Evolutionary conservation across 495 filamentous ascomycete genomes (phyloP).

Genomic region (Neurospora sp.): DNA sequence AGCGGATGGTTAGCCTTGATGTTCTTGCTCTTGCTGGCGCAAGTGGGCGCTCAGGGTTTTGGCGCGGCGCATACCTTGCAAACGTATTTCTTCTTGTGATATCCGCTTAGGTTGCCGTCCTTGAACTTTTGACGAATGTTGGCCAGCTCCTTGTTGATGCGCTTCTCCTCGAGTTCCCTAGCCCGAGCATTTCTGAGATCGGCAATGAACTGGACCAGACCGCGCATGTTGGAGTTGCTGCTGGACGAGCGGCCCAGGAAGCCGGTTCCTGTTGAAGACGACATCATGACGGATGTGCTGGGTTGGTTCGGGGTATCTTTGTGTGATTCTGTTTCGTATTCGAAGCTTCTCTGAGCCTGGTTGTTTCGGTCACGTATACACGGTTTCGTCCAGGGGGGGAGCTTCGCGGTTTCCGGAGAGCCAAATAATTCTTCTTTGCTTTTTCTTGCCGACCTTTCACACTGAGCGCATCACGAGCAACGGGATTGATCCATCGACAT

Average conservation of each 20-base stretch:
- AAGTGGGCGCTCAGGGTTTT: background rate
- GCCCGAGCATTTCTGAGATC: slow-evolving; percentile 92
- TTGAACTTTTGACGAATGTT: slow-evolving; percentile 91
- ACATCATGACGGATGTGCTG: slow-evolving; percentile 28
- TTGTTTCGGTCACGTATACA: background rate
- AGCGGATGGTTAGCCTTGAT: slow-evolving; percentile 18
- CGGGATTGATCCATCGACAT: slow-evolving; percentile 3
- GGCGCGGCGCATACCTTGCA: slow-evolving; percentile 60
- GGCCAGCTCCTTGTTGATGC: slow-evolving; percentile 98
- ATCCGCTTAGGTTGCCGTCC: slow-evolving; percentile 83
- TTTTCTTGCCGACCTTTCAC: background rate
- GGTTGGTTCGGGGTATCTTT: background rate
- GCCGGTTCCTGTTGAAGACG: slow-evolving; percentile 43
- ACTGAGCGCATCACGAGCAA: slow-evolving; percentile 7
- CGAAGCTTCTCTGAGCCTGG: background rate
- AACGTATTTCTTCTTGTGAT: slow-evolving; percentile 99
- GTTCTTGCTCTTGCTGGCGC: background rate
- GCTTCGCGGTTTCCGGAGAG: background rate
- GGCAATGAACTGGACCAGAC: slow-evolving; percentile 96
- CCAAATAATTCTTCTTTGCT: background rate
- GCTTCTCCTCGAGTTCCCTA: slow-evolving; percentile 93
- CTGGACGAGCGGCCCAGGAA: slow-evolving; percentile 52
- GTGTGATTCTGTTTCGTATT: background rate
- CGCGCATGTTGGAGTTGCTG: slow-evolving; percentile 63
- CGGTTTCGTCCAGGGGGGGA: background rate